phyloP scores from a whole-genome alignment of 495 filamentous ascomycete species.

The Cercophora samala region DNA sequence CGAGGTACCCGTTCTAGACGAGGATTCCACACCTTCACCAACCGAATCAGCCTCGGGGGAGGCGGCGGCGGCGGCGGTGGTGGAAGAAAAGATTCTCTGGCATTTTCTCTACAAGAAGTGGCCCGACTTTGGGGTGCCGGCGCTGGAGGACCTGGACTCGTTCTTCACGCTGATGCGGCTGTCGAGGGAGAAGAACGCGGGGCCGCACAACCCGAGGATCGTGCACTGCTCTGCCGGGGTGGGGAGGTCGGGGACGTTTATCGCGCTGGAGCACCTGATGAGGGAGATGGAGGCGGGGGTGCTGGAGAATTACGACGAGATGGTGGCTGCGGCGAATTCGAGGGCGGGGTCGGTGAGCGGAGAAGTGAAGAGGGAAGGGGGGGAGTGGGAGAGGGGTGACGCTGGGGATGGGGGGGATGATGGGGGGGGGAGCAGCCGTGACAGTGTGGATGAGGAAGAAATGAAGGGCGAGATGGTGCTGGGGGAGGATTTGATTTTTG shows the following conservation, averaged over 20 bases:
- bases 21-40: neutral
- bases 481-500: conserved; percentile 53
- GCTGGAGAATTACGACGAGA: conserved; percentile 47
- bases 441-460: neutral
- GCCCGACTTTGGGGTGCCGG: conserved; percentile 90
- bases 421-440: conserved; percentile 10
- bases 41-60: neutral
- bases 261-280: conserved; percentile 86
- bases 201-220: conserved; percentile 71
- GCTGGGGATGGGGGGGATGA: conserved; percentile 1
- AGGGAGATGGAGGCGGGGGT: conserved; percentile 74
- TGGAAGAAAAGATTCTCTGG: conserved; percentile 67
- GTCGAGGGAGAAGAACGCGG: conserved; percentile 65
- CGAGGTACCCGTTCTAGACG: neutral
- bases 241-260: conserved; percentile 90
- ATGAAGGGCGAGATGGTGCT: neutral
- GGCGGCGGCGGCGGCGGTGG: too few species aligned
- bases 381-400: conserved; percentile 6
- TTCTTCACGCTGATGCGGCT: conserved; percentile 76
- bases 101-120: conserved; percentile 90
- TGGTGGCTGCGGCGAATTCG: conserved; percentile 4
- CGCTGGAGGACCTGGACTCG: conserved; percentile 70
- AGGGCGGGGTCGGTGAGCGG: neutral
- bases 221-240: conserved; percentile 95
- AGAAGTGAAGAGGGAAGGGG: neutral